A percentile compares a stretch with the other conserved stretches of the same genome.
Evolutionary conservation across 495 filamentous ascomycete species (phyloP).

Genomic region (Penicillium canescens): DNA sequence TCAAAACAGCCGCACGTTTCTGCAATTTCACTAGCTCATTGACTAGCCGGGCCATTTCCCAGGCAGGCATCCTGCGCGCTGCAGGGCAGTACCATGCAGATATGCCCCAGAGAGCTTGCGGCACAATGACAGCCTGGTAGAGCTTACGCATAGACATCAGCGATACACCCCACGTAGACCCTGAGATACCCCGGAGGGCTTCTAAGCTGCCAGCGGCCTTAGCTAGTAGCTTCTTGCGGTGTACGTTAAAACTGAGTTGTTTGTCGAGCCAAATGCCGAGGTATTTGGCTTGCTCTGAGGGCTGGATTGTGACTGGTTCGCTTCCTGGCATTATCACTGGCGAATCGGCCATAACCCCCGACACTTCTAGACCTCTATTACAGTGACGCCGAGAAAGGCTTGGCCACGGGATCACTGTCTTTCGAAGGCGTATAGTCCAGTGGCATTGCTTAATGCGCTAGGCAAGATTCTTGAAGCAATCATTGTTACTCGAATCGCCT

Average conservation of each 20-base stretch:
- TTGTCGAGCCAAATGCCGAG: slow-evolving; percentile 19
- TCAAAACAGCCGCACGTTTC: slow-evolving; percentile 8
- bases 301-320: neutral
- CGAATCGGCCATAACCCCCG: neutral
- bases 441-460: slow-evolving; percentile 28
- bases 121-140: slow-evolving; percentile 22
- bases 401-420: slow-evolving; percentile 15
- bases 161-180: slow-evolving; percentile 15
- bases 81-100: slow-evolving; percentile 11
- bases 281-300: neutral
- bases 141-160: slow-evolving; percentile 5
- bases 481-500: slow-evolving; percentile 14
- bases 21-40: slow-evolving; percentile 8
- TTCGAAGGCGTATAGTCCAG: slow-evolving; percentile 22
- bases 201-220: slow-evolving; percentile 10
- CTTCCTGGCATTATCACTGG: neutral
- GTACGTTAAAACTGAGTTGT: slow-evolving; percentile 10
- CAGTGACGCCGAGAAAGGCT: slow-evolving; percentile 20
- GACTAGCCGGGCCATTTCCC: neutral
- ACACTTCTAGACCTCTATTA: slow-evolving; percentile 19
- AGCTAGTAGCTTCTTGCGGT: slow-evolving; percentile 3
- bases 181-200: slow-evolving; percentile 11
- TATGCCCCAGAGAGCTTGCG: slow-evolving; percentile 17
- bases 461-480: slow-evolving; percentile 25
- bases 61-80: neutral